Conservation (phyloP, 2,329 filamentous ascomycete species). For the Fusarium sp. region DNA sequence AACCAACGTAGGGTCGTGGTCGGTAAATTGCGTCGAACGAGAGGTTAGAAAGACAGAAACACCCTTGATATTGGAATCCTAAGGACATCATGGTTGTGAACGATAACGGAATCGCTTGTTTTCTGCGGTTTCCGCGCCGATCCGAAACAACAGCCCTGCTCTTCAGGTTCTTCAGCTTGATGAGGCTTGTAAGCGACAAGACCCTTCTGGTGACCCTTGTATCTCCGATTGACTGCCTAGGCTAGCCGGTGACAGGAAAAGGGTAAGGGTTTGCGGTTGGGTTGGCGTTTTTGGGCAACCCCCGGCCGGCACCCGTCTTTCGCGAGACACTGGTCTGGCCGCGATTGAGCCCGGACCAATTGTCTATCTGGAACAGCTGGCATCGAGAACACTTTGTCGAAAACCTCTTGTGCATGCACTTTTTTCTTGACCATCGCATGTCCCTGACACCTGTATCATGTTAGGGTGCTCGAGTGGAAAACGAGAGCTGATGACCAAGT, state of each 20-base stretch:
- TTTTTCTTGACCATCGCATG: background rate
- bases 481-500: background rate
- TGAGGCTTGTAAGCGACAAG: slow-evolving; percentile 17
- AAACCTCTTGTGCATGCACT: background rate
- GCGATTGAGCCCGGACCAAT: slow-evolving; percentile 31
- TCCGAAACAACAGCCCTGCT: slow-evolving; percentile 34
- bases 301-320: slow-evolving; percentile 24
- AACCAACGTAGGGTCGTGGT: background rate
- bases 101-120: slow-evolving; percentile 33
- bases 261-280: slow-evolving; percentile 24
- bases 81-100: background rate
- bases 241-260: slow-evolving; percentile 18
- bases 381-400: background rate
- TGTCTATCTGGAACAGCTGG: slow-evolving; percentile 12
- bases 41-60: background rate
- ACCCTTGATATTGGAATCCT: background rate
- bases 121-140: slow-evolving; percentile 25
- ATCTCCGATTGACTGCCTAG: slow-evolving; percentile 7
- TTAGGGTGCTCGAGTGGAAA: background rate
- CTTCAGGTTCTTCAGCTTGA: slow-evolving; percentile 20
- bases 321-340: slow-evolving; percentile 48
- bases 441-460: background rate
- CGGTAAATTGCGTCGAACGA: slow-evolving; percentile 5
- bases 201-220: slow-evolving; percentile 20
- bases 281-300: slow-evolving; percentile 32